Base-by-base conservation (phyloP, 2,329 filamentous ascomycete genomes). In the Phaeophleospora eucalypticola region DNA sequence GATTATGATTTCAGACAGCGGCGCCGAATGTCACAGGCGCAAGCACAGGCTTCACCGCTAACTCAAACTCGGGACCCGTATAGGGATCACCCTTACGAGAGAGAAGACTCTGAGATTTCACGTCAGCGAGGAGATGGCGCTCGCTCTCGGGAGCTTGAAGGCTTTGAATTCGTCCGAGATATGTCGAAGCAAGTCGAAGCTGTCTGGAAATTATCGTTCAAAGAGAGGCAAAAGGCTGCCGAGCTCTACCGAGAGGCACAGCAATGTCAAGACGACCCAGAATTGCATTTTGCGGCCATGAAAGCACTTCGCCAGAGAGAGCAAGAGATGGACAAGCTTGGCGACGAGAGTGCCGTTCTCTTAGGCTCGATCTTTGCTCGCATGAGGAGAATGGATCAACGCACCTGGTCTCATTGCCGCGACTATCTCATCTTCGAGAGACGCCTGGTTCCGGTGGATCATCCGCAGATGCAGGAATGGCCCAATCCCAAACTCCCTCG, bases 131-230 rank as follows among this genome's bases (percentile, higher is more conserved):
- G 7, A 29, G 24, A 29, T 29, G 7, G 24, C 12, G 24, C 24
- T 6, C 12, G 12, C 12, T 12, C 24, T 29, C 6, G 12, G 7
- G 24, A 29, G 24, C 24, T 12, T 29, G 7, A 6, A 29, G 24
- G 46, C 4, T 49, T 53, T 17, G 19, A 44, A 12, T 57, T 55
- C 41, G 44, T 57, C 20, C 49, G 48, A 12, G 49, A 55, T 14
- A 34, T 39, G 2, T 46, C 47, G 21, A 47, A 44, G 24, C 45
- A 52, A 15, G 50, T 57, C 7, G 49, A 51, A 21, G 15, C 15
- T 2, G 24, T 55, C 4, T 34, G 43, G 18, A 19, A 36, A 3
- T 32, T 47, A n/a, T 48, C 45, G 15, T 44, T 42, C 14, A 43
- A 43, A 16, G 41, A 48, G 32, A 39, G 36, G 14, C 40, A 49